Conservation (phyloP, 2,329 filamentous ascomycete genomes). For the Fusarium subtropicale region DNA sequence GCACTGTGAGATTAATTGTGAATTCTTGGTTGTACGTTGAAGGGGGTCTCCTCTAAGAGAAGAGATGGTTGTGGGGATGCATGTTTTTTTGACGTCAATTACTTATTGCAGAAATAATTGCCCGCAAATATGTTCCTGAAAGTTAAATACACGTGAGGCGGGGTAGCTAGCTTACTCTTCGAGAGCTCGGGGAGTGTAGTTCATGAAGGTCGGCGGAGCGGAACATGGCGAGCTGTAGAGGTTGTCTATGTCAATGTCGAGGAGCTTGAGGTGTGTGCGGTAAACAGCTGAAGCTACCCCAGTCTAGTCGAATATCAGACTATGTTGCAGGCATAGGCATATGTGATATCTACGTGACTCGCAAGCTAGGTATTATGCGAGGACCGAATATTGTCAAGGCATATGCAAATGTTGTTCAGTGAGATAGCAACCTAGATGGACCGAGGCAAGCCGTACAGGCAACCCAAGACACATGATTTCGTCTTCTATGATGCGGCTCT, state of each 20-base stretch:
- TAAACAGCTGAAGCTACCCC: constrained; percentile 11
- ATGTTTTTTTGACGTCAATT: not conserved
- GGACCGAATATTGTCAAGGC: not conserved
- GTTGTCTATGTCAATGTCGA: not conserved
- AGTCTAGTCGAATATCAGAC: constrained; percentile 2
- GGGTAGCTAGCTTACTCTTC: constrained; percentile 18
- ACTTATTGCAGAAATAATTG: constrained; percentile 17
- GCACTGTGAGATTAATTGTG: not conserved
- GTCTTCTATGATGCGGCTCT: not conserved
- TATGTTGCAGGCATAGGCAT: constrained; percentile 1
- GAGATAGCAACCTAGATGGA: not conserved
- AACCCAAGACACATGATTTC: constrained; percentile 1
- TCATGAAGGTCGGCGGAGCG: constrained; percentile 19
- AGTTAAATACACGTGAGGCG: constrained; percentile 31
- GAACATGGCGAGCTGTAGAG: constrained; percentile 16
- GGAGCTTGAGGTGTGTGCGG: constrained; percentile 23
- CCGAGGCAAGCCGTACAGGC: constrained; percentile 27
- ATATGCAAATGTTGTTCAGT: not conserved
- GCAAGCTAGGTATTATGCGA: not conserved
- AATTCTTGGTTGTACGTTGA: not conserved
- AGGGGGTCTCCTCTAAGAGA: not conserved
- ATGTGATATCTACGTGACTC: not conserved
- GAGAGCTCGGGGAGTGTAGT: constrained; percentile 26
- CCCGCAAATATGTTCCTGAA: constrained; percentile 11
- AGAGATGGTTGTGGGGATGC: not conserved